Evolutionary conservation across 164 flowering plant species (phyloP), one percentile per base, ranked within the genome.

Genomic region (Magnolia sinica): DNA sequence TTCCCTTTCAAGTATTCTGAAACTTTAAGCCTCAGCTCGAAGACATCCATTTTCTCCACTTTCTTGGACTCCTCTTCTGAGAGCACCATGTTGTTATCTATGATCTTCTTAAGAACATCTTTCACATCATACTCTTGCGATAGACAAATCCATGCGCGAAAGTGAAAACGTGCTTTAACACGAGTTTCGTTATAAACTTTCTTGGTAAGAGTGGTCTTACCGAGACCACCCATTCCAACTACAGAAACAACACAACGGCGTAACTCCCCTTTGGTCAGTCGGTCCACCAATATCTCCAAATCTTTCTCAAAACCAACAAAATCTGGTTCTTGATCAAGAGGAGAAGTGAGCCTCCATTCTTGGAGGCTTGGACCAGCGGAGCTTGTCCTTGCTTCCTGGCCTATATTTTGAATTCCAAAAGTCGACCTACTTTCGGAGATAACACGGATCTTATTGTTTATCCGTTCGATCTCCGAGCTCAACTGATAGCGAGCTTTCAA

Each of bases 191-290:
- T 84, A 77, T 73, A 89, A 0, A 87, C 84, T 50, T 51, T 78
- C 66, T 86, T 84, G 50, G 88, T 89, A 20, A 83, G 52, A 1
- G 89, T 86, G 14, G 91, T 89, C 65, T 89, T 89, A 3, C 90
- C 91, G 14, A 86, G 45, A 5, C 90, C 90, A 10, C 87, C 91
- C 88, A 84, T 85, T 3, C 91, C 91, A 1, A 87, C 86, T 55
- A 87, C 61, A 19, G 87, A 87, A 69, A 86, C 77, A 2, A 82
- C 80, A 3, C 78, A 73, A 16, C 80, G 70, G 11, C 75, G 64
- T 0, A 1, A 7, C 18, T 20, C 64, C 5, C 45, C 45, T 6
- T 37, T 4, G 0, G 45, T 37, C 45, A 37, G 5, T 4, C 45
- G 45, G 6, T 4, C 5, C 6, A 37, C 45, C 45, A 37, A 37